Evolutionary conservation across 352 stramenopile genomes (phyloP).

Genomic region (Globisporangium rhizosaccharum): DNA sequence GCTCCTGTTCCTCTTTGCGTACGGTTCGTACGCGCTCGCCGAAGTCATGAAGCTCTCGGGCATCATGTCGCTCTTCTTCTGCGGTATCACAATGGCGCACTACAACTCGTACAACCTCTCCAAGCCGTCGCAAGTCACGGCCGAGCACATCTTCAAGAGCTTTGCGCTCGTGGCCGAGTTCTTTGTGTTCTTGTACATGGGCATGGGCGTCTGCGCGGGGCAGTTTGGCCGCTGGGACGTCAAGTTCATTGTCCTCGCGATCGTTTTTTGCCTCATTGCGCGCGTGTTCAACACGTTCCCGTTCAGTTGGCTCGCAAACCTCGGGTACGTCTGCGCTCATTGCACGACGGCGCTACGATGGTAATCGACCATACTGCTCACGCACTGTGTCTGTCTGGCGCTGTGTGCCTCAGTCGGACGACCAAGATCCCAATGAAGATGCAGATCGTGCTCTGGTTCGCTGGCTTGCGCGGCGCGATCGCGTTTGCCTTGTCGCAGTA

Average conservation of each 20-base stretch:
- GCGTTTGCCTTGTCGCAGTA: constrained; percentile 84
- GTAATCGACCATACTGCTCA: not conserved
- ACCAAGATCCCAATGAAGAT: constrained; percentile 83
- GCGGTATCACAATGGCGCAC: constrained; percentile 79
- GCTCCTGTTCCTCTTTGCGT: constrained; percentile 65
- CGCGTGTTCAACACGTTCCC: constrained; percentile 94
- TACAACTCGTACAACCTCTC: constrained; percentile 80
- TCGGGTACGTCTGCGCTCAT: constrained; percentile 26
- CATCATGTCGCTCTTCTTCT: constrained; percentile 93
- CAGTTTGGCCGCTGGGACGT: constrained; percentile 78
- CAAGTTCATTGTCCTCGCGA: constrained; percentile 79
- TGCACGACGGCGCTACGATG: not conserved
- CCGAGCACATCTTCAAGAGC: constrained; percentile 74
- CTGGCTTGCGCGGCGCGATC: constrained; percentile 84
- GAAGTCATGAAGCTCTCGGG: constrained; percentile 75
- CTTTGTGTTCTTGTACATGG: constrained; percentile 80
- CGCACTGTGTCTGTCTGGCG: not conserved
- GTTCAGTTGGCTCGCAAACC: constrained; percentile 59
- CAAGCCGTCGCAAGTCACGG: constrained; percentile 55
- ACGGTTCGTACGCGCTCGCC: constrained; percentile 58
- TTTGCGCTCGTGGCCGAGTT: constrained; percentile 68
- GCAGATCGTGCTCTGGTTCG: constrained; percentile 91
- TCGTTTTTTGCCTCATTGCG: constrained; percentile 85
- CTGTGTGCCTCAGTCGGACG: constrained; percentile 23
- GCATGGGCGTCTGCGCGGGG: constrained; percentile 62